Evolutionary conservation across 164 flowering plant genomes (phyloP).

Genomic region (Vitis riparia): DNA sequence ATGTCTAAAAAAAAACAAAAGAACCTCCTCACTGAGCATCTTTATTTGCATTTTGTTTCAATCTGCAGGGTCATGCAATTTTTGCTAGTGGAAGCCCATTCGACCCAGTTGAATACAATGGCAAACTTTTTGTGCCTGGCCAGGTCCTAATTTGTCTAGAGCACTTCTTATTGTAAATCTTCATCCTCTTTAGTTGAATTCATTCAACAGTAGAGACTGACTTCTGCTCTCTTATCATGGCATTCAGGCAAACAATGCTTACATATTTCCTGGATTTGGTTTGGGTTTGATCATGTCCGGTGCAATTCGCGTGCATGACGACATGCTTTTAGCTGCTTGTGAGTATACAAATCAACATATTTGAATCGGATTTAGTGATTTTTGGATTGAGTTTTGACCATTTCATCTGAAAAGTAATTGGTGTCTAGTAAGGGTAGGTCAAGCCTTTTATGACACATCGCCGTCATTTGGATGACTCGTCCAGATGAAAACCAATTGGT

Average conservation of each 20-base stretch:
- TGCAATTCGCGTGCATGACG: constrained; percentile 40
- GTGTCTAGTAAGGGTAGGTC: too few species aligned
- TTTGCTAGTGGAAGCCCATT: constrained; percentile 76
- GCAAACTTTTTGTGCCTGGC: constrained; percentile 53
- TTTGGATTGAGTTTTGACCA: not conserved
- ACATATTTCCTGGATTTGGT: constrained; percentile 68
- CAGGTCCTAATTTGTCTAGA: constrained; percentile 35
- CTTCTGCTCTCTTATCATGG: not conserved
- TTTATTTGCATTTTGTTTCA: not conserved
- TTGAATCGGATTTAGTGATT: not conserved
- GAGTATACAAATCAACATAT: constrained; percentile 19
- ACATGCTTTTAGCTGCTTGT: constrained; percentile 68
- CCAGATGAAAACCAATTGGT: too few species aligned
- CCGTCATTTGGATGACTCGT: too few species aligned
- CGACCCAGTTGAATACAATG: constrained; percentile 52
- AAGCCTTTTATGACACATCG: too few species aligned
- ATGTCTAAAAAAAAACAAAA: not conserved
- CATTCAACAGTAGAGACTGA: not conserved
- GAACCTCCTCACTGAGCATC: not conserved
- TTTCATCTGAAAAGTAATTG: too few species aligned
- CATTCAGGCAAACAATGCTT: constrained; percentile 63
- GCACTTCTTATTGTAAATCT: not conserved
- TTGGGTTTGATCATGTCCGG: constrained; percentile 64
- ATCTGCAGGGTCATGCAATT: constrained; percentile 58
- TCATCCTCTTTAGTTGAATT: not conserved